Percentiles rank a stretch among this genome's conserved stretches.
These are phyloP conservation scores for Fomitopsis serialis DNA, from an alignment of 768 basidiomycete genomes.

Conservation along the genomic window DNA sequence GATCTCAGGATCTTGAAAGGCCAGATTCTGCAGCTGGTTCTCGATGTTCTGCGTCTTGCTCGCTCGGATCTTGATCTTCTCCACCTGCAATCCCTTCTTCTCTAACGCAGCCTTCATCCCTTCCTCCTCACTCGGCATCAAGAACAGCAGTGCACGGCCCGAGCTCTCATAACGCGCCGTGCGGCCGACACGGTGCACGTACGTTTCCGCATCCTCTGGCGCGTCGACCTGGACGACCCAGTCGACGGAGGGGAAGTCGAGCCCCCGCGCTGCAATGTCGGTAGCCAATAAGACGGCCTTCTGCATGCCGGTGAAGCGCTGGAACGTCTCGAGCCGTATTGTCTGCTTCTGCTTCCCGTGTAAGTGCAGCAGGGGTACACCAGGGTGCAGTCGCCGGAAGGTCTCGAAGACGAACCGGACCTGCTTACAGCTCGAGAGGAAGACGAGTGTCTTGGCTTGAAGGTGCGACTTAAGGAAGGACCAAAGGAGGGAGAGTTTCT, in stretches of 20 bases:
- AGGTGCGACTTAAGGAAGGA: conserved; percentile 93
- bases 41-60: conserved; percentile 84
- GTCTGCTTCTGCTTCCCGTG: conserved; percentile 97
- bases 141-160: conserved; percentile 78
- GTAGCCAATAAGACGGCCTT: conserved; percentile 91
- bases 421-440: conserved; percentile 94
- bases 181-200: conserved; percentile 94
- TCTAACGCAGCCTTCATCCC: conserved; percentile 75
- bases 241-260: conserved; percentile 94
- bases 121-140: conserved; percentile 88
- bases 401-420: conserved; percentile 95
- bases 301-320: conserved; percentile 74
- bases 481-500: conserved; percentile 89
- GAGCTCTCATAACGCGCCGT: conserved; percentile 91
- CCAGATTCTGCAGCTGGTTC: conserved; percentile 86
- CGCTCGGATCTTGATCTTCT: conserved; percentile 81
- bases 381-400: conserved; percentile 94
- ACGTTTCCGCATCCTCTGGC: conserved; percentile 96
- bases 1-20: conserved; percentile 93
- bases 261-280: conserved; percentile 91
- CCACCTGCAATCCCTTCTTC: conserved; percentile 64
- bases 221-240: conserved; percentile 97
- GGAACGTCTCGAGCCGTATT: conserved; percentile 79
- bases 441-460: conserved; percentile 87
- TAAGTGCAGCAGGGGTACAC: conserved; percentile 85